Conservation (phyloP, 495 filamentous ascomycete genomes). For the Staphylotrichum tortipilum region DNA sequence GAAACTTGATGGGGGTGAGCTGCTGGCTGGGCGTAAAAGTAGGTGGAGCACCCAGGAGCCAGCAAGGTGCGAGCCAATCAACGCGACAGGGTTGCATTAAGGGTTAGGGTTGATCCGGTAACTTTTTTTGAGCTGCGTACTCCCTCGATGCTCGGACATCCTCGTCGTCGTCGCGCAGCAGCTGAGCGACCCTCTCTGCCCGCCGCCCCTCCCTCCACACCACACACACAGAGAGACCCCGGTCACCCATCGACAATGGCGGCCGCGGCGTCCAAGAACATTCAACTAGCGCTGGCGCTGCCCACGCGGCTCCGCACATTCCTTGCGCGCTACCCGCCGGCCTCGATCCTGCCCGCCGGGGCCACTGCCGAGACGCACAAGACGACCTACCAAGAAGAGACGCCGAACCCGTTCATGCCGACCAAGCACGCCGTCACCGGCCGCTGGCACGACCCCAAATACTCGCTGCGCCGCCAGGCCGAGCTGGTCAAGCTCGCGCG, state of each 20-base stretch:
- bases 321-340: slow-evolving; percentile 80
- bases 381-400: slow-evolving; percentile 36
- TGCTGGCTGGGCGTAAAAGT: background rate
- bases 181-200: background rate
- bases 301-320: slow-evolving; percentile 74
- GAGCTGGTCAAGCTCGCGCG: slow-evolving; percentile 82
- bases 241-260: slow-evolving; percentile 14
- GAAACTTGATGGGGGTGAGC: background rate
- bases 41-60: background rate
- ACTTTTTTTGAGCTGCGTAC: slow-evolving; percentile 12
- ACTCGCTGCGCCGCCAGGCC: slow-evolving; percentile 78
- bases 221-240: no score
- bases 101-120: background rate
- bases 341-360: slow-evolving; percentile 38
- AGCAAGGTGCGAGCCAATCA: background rate
- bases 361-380: slow-evolving; percentile 34
- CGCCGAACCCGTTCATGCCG: slow-evolving; percentile 67
- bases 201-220: background rate
- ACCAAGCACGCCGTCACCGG: slow-evolving; percentile 62
- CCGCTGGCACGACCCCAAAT: slow-evolving; percentile 70
- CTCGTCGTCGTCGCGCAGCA: background rate
- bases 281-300: slow-evolving; percentile 56
- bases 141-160: no score
- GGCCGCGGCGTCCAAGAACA: slow-evolving; percentile 33
- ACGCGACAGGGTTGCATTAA: no score